Base-by-base conservation (phyloP, 169 alveolate species). In the Babesia sp. region DNA sequence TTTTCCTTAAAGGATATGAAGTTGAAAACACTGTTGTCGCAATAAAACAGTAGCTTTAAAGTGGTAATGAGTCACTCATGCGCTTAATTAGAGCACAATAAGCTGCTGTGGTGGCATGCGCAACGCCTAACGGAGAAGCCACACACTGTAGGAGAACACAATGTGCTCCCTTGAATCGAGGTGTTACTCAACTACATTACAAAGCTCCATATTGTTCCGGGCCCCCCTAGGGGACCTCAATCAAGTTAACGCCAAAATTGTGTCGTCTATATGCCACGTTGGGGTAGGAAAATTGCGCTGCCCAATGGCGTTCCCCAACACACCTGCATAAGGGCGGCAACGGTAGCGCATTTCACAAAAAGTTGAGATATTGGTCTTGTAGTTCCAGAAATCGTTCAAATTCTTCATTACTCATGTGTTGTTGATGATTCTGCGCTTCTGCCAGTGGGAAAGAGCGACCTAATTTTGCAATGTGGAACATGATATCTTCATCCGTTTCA, bases 321-420 rank as follows among this genome's bases (percentile, higher is more conserved):
- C n/a, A n/a, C n/a, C n/a, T n/a, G n/a, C n/a, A n/a, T n/a, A n/a
- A n/a, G n/a, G n/a, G n/a, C n/a, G n/a, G n/a, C n/a, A n/a, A n/a
- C n/a, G n/a, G n/a, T n/a, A n/a, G n/a, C n/a, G n/a, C n/a, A 48
- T 48, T 34, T 45, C 71, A 85, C 44, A 82, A 57, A 29, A 75
- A 68, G 51, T 69, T 75, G 51, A 71, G 61, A 36, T 81, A 75
- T 56, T 64, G 73, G 55, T 86, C 87, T 45, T 82, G 82, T n/a
- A 86, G 68, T 84, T 86, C 87, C 55, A 86, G 55, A 80, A 82
- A 82, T 53, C 69, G 69, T 51, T 77, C 86, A 45, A 77, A 77
- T 50, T 77, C 86, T 28, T 46, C 56, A 50, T 77, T 77, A 44
- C 66, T 77, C 86, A 77, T 77, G 81, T 77, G 82, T 37, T 77